These are phyloP conservation scores for Blastocladiella emersonii DNA, from an alignment of 371 early-diverging fungal genomes.

Conservation along the genomic window DNA sequence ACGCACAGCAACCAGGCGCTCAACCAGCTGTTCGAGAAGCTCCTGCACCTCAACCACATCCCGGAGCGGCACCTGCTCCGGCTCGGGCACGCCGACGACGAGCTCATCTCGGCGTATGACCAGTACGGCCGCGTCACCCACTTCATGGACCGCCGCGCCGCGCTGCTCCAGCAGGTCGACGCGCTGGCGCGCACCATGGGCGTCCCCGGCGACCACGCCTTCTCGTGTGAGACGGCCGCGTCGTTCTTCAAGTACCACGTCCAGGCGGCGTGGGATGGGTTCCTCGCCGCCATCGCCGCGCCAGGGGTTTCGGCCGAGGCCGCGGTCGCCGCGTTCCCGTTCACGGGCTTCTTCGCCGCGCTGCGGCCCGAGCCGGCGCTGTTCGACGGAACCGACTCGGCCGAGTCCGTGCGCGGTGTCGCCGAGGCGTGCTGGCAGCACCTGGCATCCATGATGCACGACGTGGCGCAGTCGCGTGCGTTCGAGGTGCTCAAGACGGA, in stretches of 20 bases:
- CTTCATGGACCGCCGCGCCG: constrained; percentile 65
- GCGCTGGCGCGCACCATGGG: constrained; percentile 53
- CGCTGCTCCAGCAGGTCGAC: constrained; percentile 61
- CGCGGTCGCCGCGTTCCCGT: constrained; percentile 50
- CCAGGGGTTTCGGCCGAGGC: constrained; percentile 2
- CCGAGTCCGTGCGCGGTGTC: constrained; percentile 29
- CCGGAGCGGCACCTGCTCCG: constrained; percentile 83
- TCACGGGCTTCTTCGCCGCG: constrained; percentile 58
- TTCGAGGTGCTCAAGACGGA: constrained; percentile 76
- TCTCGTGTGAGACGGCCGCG: constrained; percentile 84
- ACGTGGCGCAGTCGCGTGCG: constrained; percentile 66
- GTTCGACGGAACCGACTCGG: background rate
- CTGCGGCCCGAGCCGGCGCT: constrained; percentile 12
- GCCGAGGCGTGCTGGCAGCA: constrained; percentile 69
- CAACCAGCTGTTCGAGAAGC: constrained; percentile 88
- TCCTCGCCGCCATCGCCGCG: constrained; percentile 17
- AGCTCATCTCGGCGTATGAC: constrained; percentile 62
- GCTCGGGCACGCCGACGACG: constrained; percentile 88
- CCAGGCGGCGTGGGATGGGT: constrained; percentile 58
- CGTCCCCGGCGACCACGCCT: constrained; percentile 65
- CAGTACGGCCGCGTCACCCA: constrained; percentile 86
- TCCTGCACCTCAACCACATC: constrained; percentile 60
- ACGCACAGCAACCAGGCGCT: constrained; percentile 92
- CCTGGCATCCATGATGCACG: constrained; percentile 51
- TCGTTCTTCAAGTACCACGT: constrained; percentile 73